These are phyloP conservation scores for Corymbia calophylla DNA, from an alignment of 441 rosid species.

Conservation along the genomic window DNA sequence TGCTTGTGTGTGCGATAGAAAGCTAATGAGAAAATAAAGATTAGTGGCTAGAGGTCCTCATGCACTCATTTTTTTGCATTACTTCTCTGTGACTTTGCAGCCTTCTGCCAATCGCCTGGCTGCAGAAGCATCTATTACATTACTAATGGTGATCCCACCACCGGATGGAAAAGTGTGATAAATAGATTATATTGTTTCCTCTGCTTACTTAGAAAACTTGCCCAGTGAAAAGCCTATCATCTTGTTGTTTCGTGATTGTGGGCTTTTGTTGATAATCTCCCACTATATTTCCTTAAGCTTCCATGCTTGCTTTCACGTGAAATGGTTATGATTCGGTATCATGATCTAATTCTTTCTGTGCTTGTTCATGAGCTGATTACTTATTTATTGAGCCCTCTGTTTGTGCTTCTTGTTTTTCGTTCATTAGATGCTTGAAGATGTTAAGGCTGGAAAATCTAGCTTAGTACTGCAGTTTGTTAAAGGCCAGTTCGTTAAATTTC, in stretches of 20 bases:
- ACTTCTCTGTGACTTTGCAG: not conserved
- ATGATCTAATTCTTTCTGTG: not conserved
- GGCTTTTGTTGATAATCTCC: not conserved
- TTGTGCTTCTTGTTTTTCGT: not conserved
- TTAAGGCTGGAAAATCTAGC: conserved; percentile 94
- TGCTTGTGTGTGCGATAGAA: too few species aligned
- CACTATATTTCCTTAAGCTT: not conserved
- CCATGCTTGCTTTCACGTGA: not conserved
- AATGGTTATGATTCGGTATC: not conserved
- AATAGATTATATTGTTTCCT: too few species aligned
- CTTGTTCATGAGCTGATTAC: not conserved
- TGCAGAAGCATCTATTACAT: not conserved
- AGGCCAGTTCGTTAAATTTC: conserved; percentile 92
- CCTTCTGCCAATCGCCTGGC: too few species aligned
- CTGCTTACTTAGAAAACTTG: too few species aligned
- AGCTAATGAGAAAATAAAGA: too few species aligned
- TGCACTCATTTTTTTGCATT: not conserved
- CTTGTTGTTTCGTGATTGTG: not conserved
- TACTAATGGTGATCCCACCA: not conserved
- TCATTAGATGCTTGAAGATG: conserved; percentile 85
- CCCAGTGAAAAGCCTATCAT: too few species aligned
- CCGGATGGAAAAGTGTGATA: not conserved
- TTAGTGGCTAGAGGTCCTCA: too few species aligned
- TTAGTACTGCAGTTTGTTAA: conserved; percentile 88
- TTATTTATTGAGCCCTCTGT: not conserved